Conservation (phyloP, 2,329 filamentous ascomycete species). For the Phaeosphaeriaceae sp. region DNA sequence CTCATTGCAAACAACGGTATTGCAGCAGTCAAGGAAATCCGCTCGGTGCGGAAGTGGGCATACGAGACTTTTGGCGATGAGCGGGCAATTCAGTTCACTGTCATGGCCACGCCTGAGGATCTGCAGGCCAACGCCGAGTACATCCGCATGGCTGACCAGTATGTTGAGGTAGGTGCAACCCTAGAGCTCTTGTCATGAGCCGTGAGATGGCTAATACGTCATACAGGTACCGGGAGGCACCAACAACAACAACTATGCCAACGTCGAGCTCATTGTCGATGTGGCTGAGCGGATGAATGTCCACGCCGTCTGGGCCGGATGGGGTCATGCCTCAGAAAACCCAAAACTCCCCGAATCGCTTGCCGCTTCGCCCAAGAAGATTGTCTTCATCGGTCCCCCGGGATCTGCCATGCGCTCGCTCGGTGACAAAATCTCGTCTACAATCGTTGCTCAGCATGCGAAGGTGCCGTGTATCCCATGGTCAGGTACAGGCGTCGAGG, state of each 20-base stretch:
- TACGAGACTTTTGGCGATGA: slow-evolving; percentile 99
- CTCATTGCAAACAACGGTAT: slow-evolving; percentile 99
- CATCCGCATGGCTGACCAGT: slow-evolving; percentile 99
- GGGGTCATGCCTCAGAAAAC: slow-evolving; percentile 98
- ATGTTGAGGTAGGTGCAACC: slow-evolving; percentile 73
- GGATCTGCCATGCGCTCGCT: slow-evolving; percentile 98
- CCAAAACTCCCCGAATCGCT: slow-evolving; percentile 95
- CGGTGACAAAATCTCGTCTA: slow-evolving; percentile 99
- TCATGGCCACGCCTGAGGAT: slow-evolving; percentile 99
- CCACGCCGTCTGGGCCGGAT: slow-evolving; percentile 98
- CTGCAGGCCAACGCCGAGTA: slow-evolving; percentile 97
- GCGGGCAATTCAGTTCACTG: slow-evolving; percentile 97
- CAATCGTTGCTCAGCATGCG: slow-evolving; percentile 97
- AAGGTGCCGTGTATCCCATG: slow-evolving; percentile 98
- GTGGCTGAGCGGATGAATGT: slow-evolving; percentile 98
- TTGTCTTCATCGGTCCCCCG: slow-evolving; percentile 97
- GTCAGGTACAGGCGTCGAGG: slow-evolving; percentile 90
- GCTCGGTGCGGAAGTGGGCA: slow-evolving; percentile 99
- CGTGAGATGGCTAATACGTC: slow-evolving; percentile 23
- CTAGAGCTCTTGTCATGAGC: slow-evolving; percentile 1
- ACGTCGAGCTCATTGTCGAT: slow-evolving; percentile 98
- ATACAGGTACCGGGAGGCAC: slow-evolving; percentile 86
- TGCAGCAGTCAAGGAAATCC: slow-evolving; percentile 98
- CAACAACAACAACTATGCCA: slow-evolving; percentile 99
- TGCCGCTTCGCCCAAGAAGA: slow-evolving; percentile 96